Evolutionary conservation across 352 stramenopile species (phyloP), one percentile per base, ranked within the genome.

Genomic region (Phytophthora syringae): DNA sequence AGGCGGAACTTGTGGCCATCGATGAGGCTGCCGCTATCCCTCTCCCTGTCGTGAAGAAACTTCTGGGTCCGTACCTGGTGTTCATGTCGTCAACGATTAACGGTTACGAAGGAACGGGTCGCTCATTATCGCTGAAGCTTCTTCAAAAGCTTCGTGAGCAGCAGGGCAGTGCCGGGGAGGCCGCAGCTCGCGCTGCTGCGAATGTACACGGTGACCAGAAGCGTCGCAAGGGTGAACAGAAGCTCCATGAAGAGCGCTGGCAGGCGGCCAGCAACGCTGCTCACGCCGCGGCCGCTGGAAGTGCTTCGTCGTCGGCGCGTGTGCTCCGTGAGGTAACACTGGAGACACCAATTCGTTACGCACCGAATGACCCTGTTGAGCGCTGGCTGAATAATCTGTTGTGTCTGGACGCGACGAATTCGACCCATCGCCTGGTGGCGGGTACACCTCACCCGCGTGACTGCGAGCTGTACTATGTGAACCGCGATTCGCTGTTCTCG

Each of bases 11-110:
- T 56, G 75, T 99, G 11, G 97, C 97, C 5, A 97, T 99, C 60
- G 98, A 99, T 75, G 98, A 99, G 76, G 98, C 98, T 21, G 98
- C 98, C n/a, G 98, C 98, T 12, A 99, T 99, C 71, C 98, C 98
- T n/a, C 86, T 99, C 13, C 98, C 98, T 2, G 77, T 99, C 20
- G 97, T 99, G 6, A 93, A 98, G 62, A 90, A 92, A 42, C 76
- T 99, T 28, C 87, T 99, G 36, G 95, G 96, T 0, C 88, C 93
- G 32, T 98, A 98, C 76, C 77, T 99, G 9, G 98, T 99, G 11
- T 99, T 99, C 70, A 90, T 99, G 75, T 98, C 95, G 65, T 99
- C 97, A 25, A 99, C 98, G 4, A 96, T 99, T 44, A 99, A 99
- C 77, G 98, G 98, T 32, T 99, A 99, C 75, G 98, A 99, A 90